Base-by-base conservation (phyloP, 164 flowering plant genomes). In the Akebia trifoliata region DNA sequence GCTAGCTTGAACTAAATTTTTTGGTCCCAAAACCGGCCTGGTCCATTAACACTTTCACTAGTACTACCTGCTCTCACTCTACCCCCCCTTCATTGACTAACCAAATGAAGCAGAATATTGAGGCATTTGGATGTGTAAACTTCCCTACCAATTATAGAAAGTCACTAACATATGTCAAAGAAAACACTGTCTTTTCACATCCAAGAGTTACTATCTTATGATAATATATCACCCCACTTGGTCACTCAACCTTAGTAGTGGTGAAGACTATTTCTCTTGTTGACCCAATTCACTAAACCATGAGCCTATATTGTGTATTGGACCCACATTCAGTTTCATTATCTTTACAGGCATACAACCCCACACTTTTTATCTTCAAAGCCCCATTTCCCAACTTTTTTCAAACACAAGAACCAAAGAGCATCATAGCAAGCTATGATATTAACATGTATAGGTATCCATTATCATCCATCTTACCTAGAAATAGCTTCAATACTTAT, bases 281-380 rank as follows among this genome's bases (percentile, higher is more conserved):
- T 59, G 74, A 71, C 67, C 57, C 66, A 50, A 47, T 48, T 62
- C 14, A 58, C 12, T 38, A 17, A 38, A 28, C 62, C 54, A 59
- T 24, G 26, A 37, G 47, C 46, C 46, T 38, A 31, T 31, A 50
- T 18, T 28, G 6, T 49, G 21, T 10, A 37, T 58, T 60, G 56
- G 56, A 28, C 49, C n/a, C 63, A 38, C 36, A 28, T 38, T 9
- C 53, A 42, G 46, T 46, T 46, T 32, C 20, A 46, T 58, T 22
- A 38, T 38, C 45, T 52, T 30, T 37, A 7, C 2, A 38, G 48
- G 18, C 22, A 18, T 21, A 52, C n/a, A 12, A 57, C 24, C 31
- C 28, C 3, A 37, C 57, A n/a, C 57, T 53, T 32, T 35, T 52
- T 12, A 34, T 52, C 26, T 32, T 32, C 6, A 31, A 35, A 54